Evolutionary conservation across 2,329 filamentous ascomycete genomes (phyloP), one percentile per base, ranked within the genome.

Genomic region (Diplocarpon mali): DNA sequence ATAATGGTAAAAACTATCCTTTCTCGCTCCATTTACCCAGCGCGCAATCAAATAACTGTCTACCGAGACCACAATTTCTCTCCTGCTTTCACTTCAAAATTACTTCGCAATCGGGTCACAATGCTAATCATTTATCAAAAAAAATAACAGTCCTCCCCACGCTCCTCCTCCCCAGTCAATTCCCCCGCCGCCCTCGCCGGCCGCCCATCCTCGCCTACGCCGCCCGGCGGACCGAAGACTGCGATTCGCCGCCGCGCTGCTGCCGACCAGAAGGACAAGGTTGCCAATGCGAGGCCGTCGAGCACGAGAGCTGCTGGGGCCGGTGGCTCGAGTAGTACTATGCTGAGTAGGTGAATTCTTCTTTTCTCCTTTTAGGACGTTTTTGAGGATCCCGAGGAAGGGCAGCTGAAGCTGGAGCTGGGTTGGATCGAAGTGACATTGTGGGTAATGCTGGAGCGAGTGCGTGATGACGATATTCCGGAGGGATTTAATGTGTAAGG

Each of bases 201-300:
- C 67, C 86, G 90, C 54, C 81, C 86, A 45, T 83, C 85, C 27
- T 95, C 90, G 40, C 89, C 90, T 50, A 81, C 86, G 60, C 83
- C 88, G 52, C 92, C 92, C 20, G 92, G 92, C 55, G 92, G 92
- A 58, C 88, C 92, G 61, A 88, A 92, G 65, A 94, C 90, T 56
- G 90, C 88, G 51, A 93, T 98, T 69, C 82, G 92, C 67, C 83
- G 92, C 66, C 87, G 92, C 65, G 90, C 92, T 35, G 92, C 92
- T 27, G 90, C 90, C 60, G 92, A 96, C 66, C 85, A 95, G 71
- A 95, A 95, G 69, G 92, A 96, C 70, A 92, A 93, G 70, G 79
- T 90, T 59, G 89, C 90, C 62, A 98, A 94, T 83, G 84, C 79
- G 55, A 77, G 92, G 57, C 92, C 92, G 40, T 85, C 82, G 65